phyloP scores from a whole-genome alignment of 306 rosid genomes.

The Vicia faba region DNA sequence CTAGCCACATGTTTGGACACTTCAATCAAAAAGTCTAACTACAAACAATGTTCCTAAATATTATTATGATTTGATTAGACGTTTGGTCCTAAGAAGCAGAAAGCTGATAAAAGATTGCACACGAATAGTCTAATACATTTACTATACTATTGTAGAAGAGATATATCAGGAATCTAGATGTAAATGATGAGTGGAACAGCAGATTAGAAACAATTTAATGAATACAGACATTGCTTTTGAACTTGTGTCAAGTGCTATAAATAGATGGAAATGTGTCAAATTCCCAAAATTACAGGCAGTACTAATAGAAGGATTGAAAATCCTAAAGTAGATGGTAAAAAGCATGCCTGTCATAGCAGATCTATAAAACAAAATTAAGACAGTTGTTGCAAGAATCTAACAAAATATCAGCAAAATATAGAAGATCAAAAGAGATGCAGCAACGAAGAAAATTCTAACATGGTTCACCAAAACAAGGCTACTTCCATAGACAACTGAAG shows the following conservation, averaged over 20 bases:
- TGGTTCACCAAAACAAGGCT: neutral
- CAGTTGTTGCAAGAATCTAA: neutral
- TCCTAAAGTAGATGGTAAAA: neutral
- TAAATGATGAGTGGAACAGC: neutral
- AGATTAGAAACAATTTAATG: slow-evolving; percentile 1
- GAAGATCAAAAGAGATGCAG: neutral
- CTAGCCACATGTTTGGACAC: neutral
- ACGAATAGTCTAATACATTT: neutral
- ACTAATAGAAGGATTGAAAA: neutral
- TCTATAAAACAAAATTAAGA: neutral
- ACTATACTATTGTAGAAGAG: neutral
- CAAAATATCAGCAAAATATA: neutral
- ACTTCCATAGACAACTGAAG: neutral
- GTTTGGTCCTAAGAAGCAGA: neutral
- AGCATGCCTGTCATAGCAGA: neutral
- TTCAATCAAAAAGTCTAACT: neutral
- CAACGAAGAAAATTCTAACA: neutral
- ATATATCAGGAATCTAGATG: neutral
- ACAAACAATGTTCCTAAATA: neutral
- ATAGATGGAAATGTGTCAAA: neutral
- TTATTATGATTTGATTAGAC: neutral
- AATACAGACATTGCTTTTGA: neutral
- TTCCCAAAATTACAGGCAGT: neutral
- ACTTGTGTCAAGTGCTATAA: neutral
- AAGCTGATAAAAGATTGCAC: slow-evolving; percentile 5